Percentiles rank a stretch among this genome's conserved stretches.
Evolutionary conservation across 345 rosid species (phyloP).

Genomic region (Fremontodendron californicum): DNA sequence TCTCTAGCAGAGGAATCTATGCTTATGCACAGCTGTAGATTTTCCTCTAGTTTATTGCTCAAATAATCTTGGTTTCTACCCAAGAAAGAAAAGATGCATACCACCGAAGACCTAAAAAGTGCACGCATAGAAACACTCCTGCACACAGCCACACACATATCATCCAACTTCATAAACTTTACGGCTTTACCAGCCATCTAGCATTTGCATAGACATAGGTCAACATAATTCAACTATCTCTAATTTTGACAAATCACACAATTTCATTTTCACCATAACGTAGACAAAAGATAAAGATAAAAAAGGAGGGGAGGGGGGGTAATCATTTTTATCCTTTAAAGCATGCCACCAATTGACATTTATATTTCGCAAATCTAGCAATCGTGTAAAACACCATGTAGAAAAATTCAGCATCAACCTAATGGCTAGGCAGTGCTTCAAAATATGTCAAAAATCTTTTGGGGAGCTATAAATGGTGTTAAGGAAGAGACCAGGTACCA

Average conservation of each 20-base stretch:
- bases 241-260: neutral
- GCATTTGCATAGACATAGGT: neutral
- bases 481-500: neutral
- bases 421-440: neutral
- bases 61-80: neutral
- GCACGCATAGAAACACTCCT: too few species aligned
- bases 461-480: neutral
- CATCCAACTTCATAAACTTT: neutral
- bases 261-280: neutral
- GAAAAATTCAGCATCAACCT: neutral
- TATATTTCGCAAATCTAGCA: neutral
- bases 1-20: neutral
- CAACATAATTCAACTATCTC: neutral
- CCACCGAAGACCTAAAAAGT: neutral
- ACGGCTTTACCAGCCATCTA: neutral
- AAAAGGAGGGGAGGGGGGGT: neutral
- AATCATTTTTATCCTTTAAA: neutral
- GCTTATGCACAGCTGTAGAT: neutral
- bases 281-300: neutral
- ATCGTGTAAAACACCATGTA: neutral
- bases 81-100: neutral
- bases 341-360: neutral
- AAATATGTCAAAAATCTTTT: neutral
- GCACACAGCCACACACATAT: neutral
- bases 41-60: neutral